phyloP scores from a whole-genome alignment of 169 alveolate species.

The Plasmodium malariae region DNA sequence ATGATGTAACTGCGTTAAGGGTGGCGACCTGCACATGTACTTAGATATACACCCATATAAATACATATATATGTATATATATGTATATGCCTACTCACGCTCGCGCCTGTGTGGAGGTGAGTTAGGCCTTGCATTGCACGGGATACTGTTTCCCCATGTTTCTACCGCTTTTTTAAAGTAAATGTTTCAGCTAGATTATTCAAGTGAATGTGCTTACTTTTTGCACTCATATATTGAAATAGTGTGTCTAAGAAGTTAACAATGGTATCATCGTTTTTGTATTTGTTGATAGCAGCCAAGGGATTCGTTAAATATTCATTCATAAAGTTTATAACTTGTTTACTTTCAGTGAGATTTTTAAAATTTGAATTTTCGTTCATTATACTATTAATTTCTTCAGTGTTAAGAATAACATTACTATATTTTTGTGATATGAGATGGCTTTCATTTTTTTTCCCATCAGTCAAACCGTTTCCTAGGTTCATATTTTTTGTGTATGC shows the following conservation, averaged over 20 bases:
- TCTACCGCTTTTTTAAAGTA: slow-evolving; percentile 11
- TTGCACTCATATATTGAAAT: slow-evolving; percentile 61
- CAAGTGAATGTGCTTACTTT: slow-evolving; percentile 34
- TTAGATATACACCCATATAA: neutral
- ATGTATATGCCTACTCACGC: neutral
- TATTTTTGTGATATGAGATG: slow-evolving; percentile 19
- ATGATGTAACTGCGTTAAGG: neutral
- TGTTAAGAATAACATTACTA: slow-evolving; percentile 48
- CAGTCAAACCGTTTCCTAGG: neutral
- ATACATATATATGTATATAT: neutral
- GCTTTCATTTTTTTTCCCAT: neutral
- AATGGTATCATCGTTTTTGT: slow-evolving; percentile 25
- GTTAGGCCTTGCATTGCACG: no score
- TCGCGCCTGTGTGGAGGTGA: neutral
- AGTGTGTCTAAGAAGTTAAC: slow-evolving; percentile 7
- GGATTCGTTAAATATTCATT: slow-evolving; percentile 41
- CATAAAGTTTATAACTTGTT: slow-evolving; percentile 33
- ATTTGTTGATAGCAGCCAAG: slow-evolving; percentile 33
- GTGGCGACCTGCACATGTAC: neutral
- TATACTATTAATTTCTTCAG: slow-evolving; percentile 34
- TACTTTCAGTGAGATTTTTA: slow-evolving; percentile 7
- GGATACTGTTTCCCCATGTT: no score
- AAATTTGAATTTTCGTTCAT: slow-evolving; percentile 11
- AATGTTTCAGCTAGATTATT: slow-evolving; percentile 10
- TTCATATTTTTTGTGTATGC: neutral